Base-by-base conservation (phyloP, 306 rosid species). In the Heteromeles arbutifolia region DNA sequence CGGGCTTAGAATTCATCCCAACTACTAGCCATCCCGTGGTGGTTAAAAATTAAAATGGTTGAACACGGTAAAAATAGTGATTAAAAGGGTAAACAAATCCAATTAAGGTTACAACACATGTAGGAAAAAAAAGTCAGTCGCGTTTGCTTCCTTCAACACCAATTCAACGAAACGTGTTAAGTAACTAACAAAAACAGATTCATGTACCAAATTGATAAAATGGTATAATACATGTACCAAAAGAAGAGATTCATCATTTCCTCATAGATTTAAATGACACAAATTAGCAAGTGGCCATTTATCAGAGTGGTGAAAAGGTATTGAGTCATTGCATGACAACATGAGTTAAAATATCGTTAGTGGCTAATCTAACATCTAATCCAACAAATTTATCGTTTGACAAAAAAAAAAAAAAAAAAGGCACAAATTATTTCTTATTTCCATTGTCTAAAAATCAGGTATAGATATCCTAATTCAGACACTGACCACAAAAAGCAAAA, bases 301-400 rank as follows among this genome's bases (percentile, higher is more conserved):
- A 34, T 6, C 8, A 34, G 0, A 34, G 8, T 1, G 2, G 0
- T 34, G 8, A 0, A 34, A 34, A 34, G 0, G 2, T 34, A 34
- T 34, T 34, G 2, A 34, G 37, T 34, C 37, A 34, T 34, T 34
- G 2, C 37, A 34, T 34, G 37, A 34, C 0, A 32, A 0, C 37
- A 32, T 32, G 7, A 1, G 0, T 32, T 32, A 32, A 34, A 34
- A 34, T 34, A 8, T 34, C 0, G 0, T 34, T 0, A 1, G 2
- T 34, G 0, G 1, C 9, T 6, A 34, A 34, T 34, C 2, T 34
- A 34, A 34, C 2, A 34, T 34, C 2, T 34, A 34, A 34, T 34
- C 3, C 9, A 34, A 34, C 9, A 34, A 34, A 34, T 34, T 34
- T 34, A 7, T 34, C 0, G 39, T 34, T 34, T 34, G 3, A 34